Evolutionary conservation across 2,329 filamentous ascomycete genomes (phyloP).

Genomic region (Malbranchea cinnamomea): DNA sequence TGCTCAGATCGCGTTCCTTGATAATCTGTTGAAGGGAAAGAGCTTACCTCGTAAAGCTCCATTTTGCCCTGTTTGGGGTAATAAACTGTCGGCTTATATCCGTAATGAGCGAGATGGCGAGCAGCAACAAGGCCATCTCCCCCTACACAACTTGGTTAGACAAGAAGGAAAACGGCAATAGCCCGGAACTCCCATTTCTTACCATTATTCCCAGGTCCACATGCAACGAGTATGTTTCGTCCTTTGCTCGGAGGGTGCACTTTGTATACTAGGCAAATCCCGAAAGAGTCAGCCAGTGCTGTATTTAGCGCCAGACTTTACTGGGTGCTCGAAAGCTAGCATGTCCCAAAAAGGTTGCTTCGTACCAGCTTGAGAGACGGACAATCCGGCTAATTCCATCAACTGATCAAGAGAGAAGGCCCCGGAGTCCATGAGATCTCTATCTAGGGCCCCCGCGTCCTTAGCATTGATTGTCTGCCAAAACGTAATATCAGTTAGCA

Average conservation of each 20-base stretch:
- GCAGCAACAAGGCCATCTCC: slow-evolving; percentile 92
- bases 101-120: slow-evolving; percentile 79
- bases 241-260: slow-evolving; percentile 64
- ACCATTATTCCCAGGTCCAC: slow-evolving; percentile 62
- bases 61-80: slow-evolving; percentile 88
- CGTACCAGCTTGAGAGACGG: slow-evolving; percentile 82
- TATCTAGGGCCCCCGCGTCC: slow-evolving; percentile 75
- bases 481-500: neutral
- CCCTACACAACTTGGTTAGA: slow-evolving; percentile 35
- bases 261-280: slow-evolving; percentile 73
- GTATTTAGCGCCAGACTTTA: neutral
- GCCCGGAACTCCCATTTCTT: slow-evolving; percentile 6
- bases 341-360: no score
- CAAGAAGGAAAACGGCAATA: neutral
- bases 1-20: no score
- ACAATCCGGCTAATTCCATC: slow-evolving; percentile 90
- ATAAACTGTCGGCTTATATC: slow-evolving; percentile 77
- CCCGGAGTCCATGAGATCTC: slow-evolving; percentile 75
- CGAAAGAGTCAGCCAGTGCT: no score
- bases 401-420: slow-evolving; percentile 92
- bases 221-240: slow-evolving; percentile 67
- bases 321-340: no score
- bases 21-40: no score
- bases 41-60: slow-evolving; percentile 66
- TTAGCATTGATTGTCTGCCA: slow-evolving; percentile 68